Percentiles rank a stretch among this genome's conserved stretches.
Evolutionary conservation across 164 flowering plant species (phyloP).

Genomic region (Piper longum): DNA sequence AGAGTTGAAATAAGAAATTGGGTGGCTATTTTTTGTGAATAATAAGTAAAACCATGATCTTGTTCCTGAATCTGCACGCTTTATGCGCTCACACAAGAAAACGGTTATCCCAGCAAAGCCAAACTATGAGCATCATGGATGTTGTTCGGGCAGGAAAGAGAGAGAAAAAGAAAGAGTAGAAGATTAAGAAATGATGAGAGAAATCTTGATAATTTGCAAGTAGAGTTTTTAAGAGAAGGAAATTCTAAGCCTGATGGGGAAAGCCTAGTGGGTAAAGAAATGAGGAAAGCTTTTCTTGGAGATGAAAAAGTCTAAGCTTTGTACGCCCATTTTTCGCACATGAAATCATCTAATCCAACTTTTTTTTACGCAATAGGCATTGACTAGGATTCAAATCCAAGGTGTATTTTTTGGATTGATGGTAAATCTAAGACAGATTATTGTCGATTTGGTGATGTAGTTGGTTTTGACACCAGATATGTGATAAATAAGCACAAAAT

Average conservation of each 20-base stretch:
- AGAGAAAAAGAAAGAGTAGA: no score
- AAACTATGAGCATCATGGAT: no score
- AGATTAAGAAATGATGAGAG: no score
- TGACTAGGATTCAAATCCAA: neutral
- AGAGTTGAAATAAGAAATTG: slow-evolving; percentile 8
- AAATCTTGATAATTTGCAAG: no score
- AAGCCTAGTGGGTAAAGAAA: no score
- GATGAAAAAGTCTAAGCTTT: neutral
- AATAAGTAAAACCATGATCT: slow-evolving; percentile 7
- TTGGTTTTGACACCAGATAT: slow-evolving; percentile 5
- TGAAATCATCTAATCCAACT: slow-evolving; percentile 1
- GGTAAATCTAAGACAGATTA: slow-evolving; percentile 6
- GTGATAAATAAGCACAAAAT: slow-evolving; percentile 2
- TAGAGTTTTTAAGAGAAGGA: neutral
- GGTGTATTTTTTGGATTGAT: slow-evolving; percentile 5
- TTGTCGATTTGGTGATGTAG: slow-evolving; percentile 7
- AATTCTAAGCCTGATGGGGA: neutral
- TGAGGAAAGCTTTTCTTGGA: neutral
- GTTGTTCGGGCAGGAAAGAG: no score
- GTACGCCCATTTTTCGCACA: neutral
- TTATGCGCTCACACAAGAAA: neutral
- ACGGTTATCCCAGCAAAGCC: neutral
- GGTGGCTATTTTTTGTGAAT: slow-evolving; percentile 4
- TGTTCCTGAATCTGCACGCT: neutral
- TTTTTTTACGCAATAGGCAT: slow-evolving; percentile 2